phyloP scores from a whole-genome alignment of 2,329 filamentous ascomycete species.

The Westerdykella ornata region DNA sequence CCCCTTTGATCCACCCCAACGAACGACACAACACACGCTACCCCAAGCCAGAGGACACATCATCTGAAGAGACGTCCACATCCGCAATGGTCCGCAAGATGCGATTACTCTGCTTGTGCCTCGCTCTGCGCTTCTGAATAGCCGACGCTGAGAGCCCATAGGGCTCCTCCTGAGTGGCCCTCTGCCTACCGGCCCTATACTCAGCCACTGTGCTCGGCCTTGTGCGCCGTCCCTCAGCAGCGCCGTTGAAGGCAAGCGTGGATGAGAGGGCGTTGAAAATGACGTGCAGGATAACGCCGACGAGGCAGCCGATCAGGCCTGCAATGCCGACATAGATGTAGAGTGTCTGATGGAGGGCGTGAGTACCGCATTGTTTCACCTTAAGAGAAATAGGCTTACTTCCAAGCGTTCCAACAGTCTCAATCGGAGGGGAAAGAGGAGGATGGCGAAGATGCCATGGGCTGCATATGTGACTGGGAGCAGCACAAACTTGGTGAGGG shows the following conservation, averaged over 20 bases:
- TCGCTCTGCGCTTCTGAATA: conserved; percentile 26
- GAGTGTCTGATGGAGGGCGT: conserved; percentile 33
- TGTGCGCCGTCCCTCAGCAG: conserved; percentile 5
- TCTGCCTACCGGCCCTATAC: conserved; percentile 24
- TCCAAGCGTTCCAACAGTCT: conserved; percentile 49
- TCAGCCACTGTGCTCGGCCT: conserved; percentile 23
- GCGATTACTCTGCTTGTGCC: conserved; percentile 43
- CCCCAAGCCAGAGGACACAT: background rate
- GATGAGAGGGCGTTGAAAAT: conserved; percentile 52
- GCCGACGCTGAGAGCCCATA: conserved; percentile 14
- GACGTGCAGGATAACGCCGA: conserved; percentile 55
- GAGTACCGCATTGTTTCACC: conserved; percentile 14
- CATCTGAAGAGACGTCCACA: conserved; percentile 50
- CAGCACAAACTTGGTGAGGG: conserved; percentile 43
- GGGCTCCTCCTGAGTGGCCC: conserved; percentile 14
- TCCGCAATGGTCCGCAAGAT: conserved; percentile 64
- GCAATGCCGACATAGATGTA: conserved; percentile 60
- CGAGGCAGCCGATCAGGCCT: conserved; percentile 57
- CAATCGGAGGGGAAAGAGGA: conserved; percentile 44
- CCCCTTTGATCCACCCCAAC: no score
- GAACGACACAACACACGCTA: background rate
- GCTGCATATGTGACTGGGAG: conserved; percentile 47
- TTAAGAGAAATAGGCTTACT: conserved; percentile 36
- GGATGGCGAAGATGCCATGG: conserved; percentile 36
- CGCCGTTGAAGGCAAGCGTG: conserved; percentile 40